A percentile compares a stretch with the other conserved stretches of the same genome.
Conservation (phyloP, 305 asterid genomes). For the Euphrasia arctica region DNA sequence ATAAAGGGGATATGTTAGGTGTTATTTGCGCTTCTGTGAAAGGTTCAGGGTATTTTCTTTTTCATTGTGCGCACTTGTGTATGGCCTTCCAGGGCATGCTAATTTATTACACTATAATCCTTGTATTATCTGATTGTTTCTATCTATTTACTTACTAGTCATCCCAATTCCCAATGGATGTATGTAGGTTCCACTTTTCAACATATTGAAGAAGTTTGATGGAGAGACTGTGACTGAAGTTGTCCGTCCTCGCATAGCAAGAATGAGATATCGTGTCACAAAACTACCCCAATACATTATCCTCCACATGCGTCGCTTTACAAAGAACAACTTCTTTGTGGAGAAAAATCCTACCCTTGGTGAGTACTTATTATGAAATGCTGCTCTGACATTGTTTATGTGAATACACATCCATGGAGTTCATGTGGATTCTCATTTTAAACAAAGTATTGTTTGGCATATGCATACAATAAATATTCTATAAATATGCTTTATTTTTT, state of each 20-base stretch:
- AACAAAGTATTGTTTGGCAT: not conserved
- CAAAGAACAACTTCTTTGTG: conserved; percentile 89
- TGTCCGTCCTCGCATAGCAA: conserved; percentile 84
- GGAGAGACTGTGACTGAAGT: conserved; percentile 93
- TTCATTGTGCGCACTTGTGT: not conserved
- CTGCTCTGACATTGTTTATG: no score
- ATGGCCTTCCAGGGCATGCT: conserved; percentile 7
- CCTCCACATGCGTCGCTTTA: conserved; percentile 89
- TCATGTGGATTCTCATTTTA: no score
- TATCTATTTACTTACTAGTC: conserved; percentile 14
- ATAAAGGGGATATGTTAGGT: conserved; percentile 8
- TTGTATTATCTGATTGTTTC: conserved; percentile 10
- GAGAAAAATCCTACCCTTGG: conserved; percentile 99
- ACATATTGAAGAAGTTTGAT: conserved; percentile 89
- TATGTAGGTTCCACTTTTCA: conserved; percentile 92
- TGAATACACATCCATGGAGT: no score
- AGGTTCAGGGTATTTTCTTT: not conserved
- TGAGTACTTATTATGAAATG: conserved; percentile 33
- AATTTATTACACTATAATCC: conserved; percentile 12
- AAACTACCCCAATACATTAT: conserved; percentile 77
- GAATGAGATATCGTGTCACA: conserved; percentile 92
- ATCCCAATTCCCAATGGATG: conserved; percentile 14
- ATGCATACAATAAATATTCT: no score
- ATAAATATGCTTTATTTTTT: no score
- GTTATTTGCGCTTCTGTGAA: not conserved